These are phyloP conservation scores for Fragosphaeria purpurea DNA, from an alignment of 2,329 filamentous ascomycete genomes.

Conservation along the genomic window DNA sequence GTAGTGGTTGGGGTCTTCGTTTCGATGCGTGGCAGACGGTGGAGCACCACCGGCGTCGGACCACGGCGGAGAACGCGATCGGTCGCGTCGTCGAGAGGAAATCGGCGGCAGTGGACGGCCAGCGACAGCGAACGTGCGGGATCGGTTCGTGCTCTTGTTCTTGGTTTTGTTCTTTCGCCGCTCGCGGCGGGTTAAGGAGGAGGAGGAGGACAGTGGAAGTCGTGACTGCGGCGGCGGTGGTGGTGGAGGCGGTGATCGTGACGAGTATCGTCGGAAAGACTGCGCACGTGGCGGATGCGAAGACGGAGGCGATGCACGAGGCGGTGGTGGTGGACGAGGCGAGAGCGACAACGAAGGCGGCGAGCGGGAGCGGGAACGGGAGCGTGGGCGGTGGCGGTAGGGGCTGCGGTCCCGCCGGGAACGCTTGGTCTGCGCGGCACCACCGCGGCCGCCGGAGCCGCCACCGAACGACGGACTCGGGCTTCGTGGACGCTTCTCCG, in stretches of 20 bases:
- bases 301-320: not conserved
- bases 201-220: too few species aligned
- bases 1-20: slow-evolving; percentile 12
- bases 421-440: slow-evolving; percentile 10
- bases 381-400: not conserved
- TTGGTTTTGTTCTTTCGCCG: slow-evolving; percentile 9
- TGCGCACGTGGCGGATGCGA: slow-evolving; percentile 1
- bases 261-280: not conserved
- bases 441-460: not conserved
- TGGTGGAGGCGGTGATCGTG: not conserved
- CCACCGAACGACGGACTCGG: slow-evolving; percentile 14
- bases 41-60: slow-evolving; percentile 1
- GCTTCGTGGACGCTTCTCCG: slow-evolving; percentile 21
- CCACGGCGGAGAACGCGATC: slow-evolving; percentile 18
- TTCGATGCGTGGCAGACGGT: not conserved
- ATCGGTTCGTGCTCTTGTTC: slow-evolving; percentile 12
- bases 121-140: slow-evolving; percentile 3
- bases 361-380: slow-evolving; percentile 2
- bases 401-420: slow-evolving; percentile 7
- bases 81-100: slow-evolving; percentile 11
- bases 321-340: not conserved
- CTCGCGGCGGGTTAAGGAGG: slow-evolving; percentile 17
- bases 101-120: slow-evolving; percentile 5
- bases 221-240: slow-evolving; percentile 1
- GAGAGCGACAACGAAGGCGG: not conserved